Evolutionary conservation across 2,329 filamentous ascomycete genomes (phyloP).

Genomic region (Microascus cirrosus): DNA sequence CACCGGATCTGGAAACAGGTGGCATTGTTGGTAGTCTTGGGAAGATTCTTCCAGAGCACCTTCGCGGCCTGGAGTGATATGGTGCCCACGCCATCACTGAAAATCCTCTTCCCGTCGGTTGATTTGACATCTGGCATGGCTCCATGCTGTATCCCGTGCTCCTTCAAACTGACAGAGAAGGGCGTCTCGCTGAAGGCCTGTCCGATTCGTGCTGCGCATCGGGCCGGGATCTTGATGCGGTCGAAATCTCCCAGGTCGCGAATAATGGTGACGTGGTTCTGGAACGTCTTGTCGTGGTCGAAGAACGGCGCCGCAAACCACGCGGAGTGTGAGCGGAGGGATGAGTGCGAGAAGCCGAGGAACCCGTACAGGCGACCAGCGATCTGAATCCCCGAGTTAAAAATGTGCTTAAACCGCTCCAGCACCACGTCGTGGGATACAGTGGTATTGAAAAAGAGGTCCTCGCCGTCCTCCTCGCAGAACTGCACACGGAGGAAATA

Average conservation of each 20-base stretch:
- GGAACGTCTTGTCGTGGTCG: constrained; percentile 17
- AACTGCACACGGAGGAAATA: constrained; percentile 63
- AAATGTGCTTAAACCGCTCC: constrained; percentile 46
- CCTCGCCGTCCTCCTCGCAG: constrained; percentile 59
- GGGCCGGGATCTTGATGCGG: constrained; percentile 38
- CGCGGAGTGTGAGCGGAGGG: constrained; percentile 57
- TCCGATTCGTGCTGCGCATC: constrained; percentile 48
- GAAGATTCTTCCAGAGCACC: constrained; percentile 46
- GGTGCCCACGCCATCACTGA: constrained; percentile 72
- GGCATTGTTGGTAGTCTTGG: constrained; percentile 34
- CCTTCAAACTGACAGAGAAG: constrained; percentile 41
- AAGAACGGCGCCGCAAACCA: constrained; percentile 48
- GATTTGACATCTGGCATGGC: constrained; percentile 41
- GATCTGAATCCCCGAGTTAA: constrained; percentile 49
- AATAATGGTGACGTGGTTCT: constrained; percentile 32
- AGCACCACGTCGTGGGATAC: constrained; percentile 37
- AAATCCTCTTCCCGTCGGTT: constrained; percentile 39
- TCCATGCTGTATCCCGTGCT: constrained; percentile 18
- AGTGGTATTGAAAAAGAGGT: constrained; percentile 44
- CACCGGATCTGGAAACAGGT: constrained; percentile 67
- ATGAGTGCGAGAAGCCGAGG: constrained; percentile 71
- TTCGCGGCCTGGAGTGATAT: constrained; percentile 51
- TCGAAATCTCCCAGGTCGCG: constrained; percentile 35
- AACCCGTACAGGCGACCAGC: constrained; percentile 54
- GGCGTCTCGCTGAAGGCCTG: constrained; percentile 68